Conservation (phyloP, 805 yeast genomes). For the Ogataea paradorogensis region DNA sequence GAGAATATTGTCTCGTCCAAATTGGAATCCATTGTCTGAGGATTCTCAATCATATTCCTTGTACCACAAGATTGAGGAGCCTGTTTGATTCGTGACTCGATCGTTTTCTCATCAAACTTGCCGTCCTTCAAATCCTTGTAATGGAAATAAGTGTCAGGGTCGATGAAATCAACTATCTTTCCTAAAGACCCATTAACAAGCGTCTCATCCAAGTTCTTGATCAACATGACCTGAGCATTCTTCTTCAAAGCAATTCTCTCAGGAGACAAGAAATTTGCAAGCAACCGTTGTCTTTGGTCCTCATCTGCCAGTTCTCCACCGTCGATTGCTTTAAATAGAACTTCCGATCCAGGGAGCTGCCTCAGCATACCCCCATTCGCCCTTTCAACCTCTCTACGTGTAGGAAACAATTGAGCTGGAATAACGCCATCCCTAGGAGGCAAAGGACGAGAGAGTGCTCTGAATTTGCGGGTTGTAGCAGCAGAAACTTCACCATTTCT, state of each 20-base stretch:
- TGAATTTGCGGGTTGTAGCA: slow-evolving; percentile 48
- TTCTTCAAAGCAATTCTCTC: slow-evolving; percentile 52
- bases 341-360: slow-evolving; percentile 42
- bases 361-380: slow-evolving; percentile 56
- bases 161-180: slow-evolving; percentile 47
- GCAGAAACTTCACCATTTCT: slow-evolving; percentile 58
- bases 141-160: slow-evolving; percentile 46
- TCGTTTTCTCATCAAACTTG: slow-evolving; percentile 7
- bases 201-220: slow-evolving; percentile 68
- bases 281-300: slow-evolving; percentile 41
- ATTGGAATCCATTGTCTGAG: slow-evolving; percentile 20
- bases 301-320: slow-evolving; percentile 45
- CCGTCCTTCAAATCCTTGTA: slow-evolving; percentile 18
- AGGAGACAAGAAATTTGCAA: slow-evolving; percentile 64
- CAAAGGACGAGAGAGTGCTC: slow-evolving; percentile 49
- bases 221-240: slow-evolving; percentile 81
- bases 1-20: slow-evolving; percentile 50
- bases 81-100: not conserved
- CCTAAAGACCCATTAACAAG: slow-evolving; percentile 80
- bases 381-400: slow-evolving; percentile 65
- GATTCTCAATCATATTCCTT: slow-evolving; percentile 19
- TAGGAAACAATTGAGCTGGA: slow-evolving; percentile 74
- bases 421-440: slow-evolving; percentile 53
- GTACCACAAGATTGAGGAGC: not conserved
- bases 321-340: slow-evolving; percentile 50